These are phyloP conservation scores for Colletotrichum sp. DNA, from an alignment of 2,329 filamentous ascomycete species.

Conservation along the genomic window DNA sequence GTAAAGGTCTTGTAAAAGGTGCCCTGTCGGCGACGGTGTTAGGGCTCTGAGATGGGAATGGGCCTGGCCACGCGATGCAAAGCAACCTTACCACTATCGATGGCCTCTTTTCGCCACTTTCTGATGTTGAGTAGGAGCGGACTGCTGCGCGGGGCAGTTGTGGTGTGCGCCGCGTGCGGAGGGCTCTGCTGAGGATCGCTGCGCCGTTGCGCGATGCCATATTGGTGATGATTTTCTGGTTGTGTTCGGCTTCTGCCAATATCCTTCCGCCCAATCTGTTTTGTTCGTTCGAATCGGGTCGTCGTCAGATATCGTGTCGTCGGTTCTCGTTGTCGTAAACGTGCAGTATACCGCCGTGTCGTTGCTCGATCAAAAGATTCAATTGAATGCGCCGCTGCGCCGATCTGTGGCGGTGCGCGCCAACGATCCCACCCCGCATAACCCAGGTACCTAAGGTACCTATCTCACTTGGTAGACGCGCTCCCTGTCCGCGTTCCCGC, in stretches of 20 bases:
- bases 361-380: neutral
- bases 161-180: neutral
- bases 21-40: slow-evolving; percentile 43
- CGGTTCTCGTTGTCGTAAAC: neutral
- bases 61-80: neutral
- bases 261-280: neutral
- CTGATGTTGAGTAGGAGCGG: slow-evolving; percentile 10
- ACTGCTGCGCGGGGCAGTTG: neutral
- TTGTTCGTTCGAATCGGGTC: neutral
- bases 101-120: slow-evolving; percentile 5
- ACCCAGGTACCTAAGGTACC: neutral
- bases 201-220: slow-evolving; percentile 8
- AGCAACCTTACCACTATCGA: slow-evolving; percentile 8
- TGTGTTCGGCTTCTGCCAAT: neutral
- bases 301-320: neutral
- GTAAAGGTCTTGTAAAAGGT: slow-evolving; percentile 79
- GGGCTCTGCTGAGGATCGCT: neutral
- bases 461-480: neutral
- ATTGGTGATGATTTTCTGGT: neutral
- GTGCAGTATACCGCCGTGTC: neutral
- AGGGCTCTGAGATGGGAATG: neutral
- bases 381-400: neutral
- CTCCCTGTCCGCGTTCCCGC: neutral
- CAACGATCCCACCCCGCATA: slow-evolving; percentile 1
- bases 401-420: slow-evolving; percentile 19